Base-by-base conservation (phyloP, 2,329 filamentous ascomycete species). In the Trichophyton simii region DNA sequence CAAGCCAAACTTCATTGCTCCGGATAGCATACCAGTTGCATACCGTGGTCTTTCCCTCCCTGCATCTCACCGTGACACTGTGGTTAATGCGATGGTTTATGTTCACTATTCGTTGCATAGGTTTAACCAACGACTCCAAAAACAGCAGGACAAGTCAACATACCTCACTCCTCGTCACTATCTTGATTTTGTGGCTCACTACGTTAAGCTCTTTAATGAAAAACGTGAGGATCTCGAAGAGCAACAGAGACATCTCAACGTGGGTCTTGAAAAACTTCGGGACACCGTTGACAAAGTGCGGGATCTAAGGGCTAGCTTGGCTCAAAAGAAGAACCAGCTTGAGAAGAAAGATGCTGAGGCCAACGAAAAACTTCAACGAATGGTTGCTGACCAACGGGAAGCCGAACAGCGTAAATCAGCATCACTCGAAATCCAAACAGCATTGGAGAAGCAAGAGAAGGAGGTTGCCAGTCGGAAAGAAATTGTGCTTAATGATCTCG, bases 171-270 rank as follows among this genome's bases (percentile, higher is more conserved):
- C 94, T 54, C 87, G 94, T 54, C 94, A 99, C 75, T 99, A 96
- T 79, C 79, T 99, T 59, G 95, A 99, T 73, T 99, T 99, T 69
- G 92, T 99, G 62, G 89, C 91, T 44, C 94, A 99, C 72, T 99
- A 96, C 72, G 91, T 96, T 74, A 94, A 89, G 74, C 81, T 99
- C 5, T 97, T 97, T 77, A 95, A 91, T 65, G 94, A 99, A 75
- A 99, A 99, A 79, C 88, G 95, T 9, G 94, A 97, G 73, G 94
- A 99, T 71, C 83, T 99, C 1, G 94, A 99, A 74, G 94, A 99
- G 72, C 94, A 99, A 74, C 94, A 99, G 72, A 88, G 94, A 34
- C 94, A 99, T 82, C 81, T 99, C 65, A 99, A 99, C 69, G 91
- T 97, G 61, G 95, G 94, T 80, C 83, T 99, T 1, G 94, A 99